Percentiles rank a stretch among this genome's conserved stretches.
These are phyloP conservation scores for Stephanodiscus minutulus DNA, from an alignment of 108 stramenopile genomes.

Conservation along the genomic window DNA sequence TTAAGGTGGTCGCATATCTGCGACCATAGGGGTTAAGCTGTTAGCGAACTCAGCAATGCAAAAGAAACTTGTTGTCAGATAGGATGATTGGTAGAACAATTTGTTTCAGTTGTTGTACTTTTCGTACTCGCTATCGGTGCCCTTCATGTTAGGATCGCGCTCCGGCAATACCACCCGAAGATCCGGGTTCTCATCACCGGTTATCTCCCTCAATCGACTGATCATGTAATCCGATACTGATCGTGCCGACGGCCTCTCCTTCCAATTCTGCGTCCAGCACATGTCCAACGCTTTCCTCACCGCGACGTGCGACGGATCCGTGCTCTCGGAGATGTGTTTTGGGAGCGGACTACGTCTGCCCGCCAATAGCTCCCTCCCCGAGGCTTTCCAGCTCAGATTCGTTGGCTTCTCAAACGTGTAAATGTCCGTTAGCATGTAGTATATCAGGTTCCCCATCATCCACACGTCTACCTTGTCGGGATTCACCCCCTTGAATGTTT, in stretches of 20 bases:
- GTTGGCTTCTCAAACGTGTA: slow-evolving; percentile 46
- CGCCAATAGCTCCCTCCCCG: slow-evolving; percentile 20
- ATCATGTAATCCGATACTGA: slow-evolving; percentile 24
- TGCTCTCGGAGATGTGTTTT: slow-evolving; percentile 31
- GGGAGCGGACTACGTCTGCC: slow-evolving; percentile 41
- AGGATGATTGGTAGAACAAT: too few relatives aligned
- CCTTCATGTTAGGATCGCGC: slow-evolving; percentile 33
- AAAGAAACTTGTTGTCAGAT: too few relatives aligned
- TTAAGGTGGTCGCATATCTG: too few relatives aligned
- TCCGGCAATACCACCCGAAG: slow-evolving; percentile 43
- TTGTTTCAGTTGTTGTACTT: slow-evolving; percentile 42
- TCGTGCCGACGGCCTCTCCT: slow-evolving; percentile 36
- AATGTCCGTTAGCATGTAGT: slow-evolving; percentile 42
- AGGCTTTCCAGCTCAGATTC: slow-evolving; percentile 27
- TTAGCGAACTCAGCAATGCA: too few relatives aligned
- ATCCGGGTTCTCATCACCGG: slow-evolving; percentile 41
- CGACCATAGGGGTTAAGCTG: too few relatives aligned
- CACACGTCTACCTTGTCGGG: slow-evolving; percentile 50
- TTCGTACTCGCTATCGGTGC: slow-evolving; percentile 34
- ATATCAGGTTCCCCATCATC: slow-evolving; percentile 54
- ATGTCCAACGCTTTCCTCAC: slow-evolving; percentile 49
- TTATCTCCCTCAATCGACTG: slow-evolving; percentile 29
- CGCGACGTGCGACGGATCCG: slow-evolving; percentile 44
- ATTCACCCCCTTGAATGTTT: slow-evolving; percentile 9
- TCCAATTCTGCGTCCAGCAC: slow-evolving; percentile 51